Evolutionary conservation across 495 filamentous ascomycete species (phyloP).

Genomic region (Daldinia loculata): DNA sequence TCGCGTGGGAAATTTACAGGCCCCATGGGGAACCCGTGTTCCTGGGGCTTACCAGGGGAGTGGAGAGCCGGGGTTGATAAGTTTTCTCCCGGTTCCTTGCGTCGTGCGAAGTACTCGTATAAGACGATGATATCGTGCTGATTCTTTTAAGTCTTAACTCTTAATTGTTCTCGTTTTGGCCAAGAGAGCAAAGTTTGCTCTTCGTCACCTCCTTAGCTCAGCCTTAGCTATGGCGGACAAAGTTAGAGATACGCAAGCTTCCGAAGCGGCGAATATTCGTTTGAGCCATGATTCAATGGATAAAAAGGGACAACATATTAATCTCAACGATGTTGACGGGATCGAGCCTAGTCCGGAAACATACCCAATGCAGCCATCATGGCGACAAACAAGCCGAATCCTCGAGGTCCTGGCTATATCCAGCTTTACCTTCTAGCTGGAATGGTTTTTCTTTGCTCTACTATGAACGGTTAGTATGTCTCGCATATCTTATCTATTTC

Average conservation of each 20-base stretch:
- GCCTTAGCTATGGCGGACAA: constrained; percentile 23
- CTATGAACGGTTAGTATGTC: constrained; percentile 41
- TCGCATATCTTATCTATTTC: neutral
- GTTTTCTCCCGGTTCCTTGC: neutral
- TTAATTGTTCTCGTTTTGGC: neutral
- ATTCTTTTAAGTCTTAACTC: neutral
- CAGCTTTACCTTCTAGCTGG: constrained; percentile 40
- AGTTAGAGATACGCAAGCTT: constrained; percentile 3
- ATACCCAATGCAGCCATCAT: constrained; percentile 44
- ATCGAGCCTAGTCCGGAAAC: constrained; percentile 36
- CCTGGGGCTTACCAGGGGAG: constrained; percentile 12
- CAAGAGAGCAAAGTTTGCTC: neutral
- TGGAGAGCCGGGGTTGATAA: constrained; percentile 10
- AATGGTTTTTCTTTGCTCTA: constrained; percentile 45
- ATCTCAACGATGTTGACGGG: constrained; percentile 24
- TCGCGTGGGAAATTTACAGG: constrained; percentile 7
- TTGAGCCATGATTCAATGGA: constrained; percentile 24
- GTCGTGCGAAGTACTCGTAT: constrained; percentile 1
- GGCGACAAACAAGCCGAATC: constrained; percentile 44
- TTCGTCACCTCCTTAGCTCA: neutral
- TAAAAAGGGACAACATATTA: constrained; percentile 2
- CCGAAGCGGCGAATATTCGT: constrained; percentile 15
- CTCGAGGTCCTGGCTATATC: constrained; percentile 42
- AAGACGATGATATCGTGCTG: constrained; percentile 14
- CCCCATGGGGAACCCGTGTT: constrained; percentile 31